A percentile compares a stretch with the other conserved stretches of the same genome.
phyloP scores from a whole-genome alignment of 768 basidiomycete genomes.

The Piloderma croceum region DNA sequence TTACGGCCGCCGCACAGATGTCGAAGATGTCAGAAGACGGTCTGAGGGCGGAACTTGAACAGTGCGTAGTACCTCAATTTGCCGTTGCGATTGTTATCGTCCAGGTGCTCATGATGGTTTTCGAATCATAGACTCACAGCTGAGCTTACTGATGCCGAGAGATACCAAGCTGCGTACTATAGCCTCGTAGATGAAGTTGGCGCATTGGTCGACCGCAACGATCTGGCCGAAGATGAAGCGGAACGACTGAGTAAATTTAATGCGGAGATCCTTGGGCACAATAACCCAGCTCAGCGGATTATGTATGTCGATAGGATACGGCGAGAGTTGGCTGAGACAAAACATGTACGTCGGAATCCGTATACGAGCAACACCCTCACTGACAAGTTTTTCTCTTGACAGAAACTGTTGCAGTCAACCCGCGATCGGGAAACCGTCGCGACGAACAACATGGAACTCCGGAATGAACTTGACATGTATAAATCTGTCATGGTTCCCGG shows the following conservation, averaged over 20 bases:
- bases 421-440: slow-evolving; percentile 45
- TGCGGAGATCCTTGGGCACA: slow-evolving; percentile 78
- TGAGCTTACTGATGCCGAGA: slow-evolving; percentile 56
- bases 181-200: slow-evolving; percentile 58
- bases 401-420: slow-evolving; percentile 46
- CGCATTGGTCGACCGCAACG: slow-evolving; percentile 60
- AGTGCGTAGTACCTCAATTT: slow-evolving; percentile 38
- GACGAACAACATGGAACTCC: slow-evolving; percentile 41
- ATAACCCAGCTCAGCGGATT: slow-evolving; percentile 81
- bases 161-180: slow-evolving; percentile 69
- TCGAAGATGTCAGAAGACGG: slow-evolving; percentile 61
- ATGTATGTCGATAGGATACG: slow-evolving; percentile 82
- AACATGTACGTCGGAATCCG: slow-evolving; percentile 56
- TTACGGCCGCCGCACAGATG: slow-evolving; percentile 48
- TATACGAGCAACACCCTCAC: neutral
- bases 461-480: slow-evolving; percentile 54
- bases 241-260: slow-evolving; percentile 73
- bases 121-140: slow-evolving; percentile 29
- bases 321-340: slow-evolving; percentile 70
- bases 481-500: slow-evolving; percentile 48
- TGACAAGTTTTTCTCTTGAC: slow-evolving; percentile 1
- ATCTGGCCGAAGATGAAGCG: slow-evolving; percentile 77
- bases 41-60: slow-evolving; percentile 60
- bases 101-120: slow-evolving; percentile 2
- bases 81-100: neutral